phyloP scores from a whole-genome alignment of 805 yeast species.

The Ogataea trehalophila region DNA sequence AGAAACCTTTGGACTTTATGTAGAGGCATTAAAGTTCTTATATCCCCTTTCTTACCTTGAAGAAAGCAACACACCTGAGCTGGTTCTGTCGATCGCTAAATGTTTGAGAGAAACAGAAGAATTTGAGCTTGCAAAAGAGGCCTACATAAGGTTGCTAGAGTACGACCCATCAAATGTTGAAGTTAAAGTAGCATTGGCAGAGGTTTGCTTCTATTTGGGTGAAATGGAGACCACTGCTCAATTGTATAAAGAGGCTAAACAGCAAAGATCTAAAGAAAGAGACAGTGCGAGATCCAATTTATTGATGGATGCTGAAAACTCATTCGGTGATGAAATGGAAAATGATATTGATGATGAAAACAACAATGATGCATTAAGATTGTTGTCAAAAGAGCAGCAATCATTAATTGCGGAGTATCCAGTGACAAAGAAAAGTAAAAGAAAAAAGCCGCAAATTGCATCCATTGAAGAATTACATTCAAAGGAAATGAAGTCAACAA shows the following conservation, averaged over 20 bases:
- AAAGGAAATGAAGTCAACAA: constrained; percentile 28
- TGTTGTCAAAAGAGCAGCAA: constrained; percentile 13
- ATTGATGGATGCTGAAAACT: constrained; percentile 14
- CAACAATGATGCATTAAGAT: constrained; percentile 16
- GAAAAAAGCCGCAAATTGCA: constrained; percentile 16
- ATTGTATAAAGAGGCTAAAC: constrained; percentile 49
- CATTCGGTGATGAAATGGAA: constrained; percentile 7
- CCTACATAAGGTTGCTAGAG: constrained; percentile 50
- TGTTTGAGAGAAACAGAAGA: constrained; percentile 74
- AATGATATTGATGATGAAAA: constrained; percentile 16
- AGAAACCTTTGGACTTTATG: constrained; percentile 61
- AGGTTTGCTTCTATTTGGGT: constrained; percentile 65
- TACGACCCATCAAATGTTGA: constrained; percentile 63
- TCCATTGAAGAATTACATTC: constrained; percentile 25
- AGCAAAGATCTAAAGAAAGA: constrained; percentile 32
- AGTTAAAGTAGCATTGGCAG: constrained; percentile 73
- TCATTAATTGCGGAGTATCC: constrained; percentile 32
- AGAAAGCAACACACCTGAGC: constrained; percentile 46
- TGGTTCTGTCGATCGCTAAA: constrained; percentile 60
- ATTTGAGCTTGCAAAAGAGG: constrained; percentile 57
- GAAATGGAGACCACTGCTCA: constrained; percentile 52
- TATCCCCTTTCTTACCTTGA: constrained; percentile 51
- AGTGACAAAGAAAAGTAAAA: constrained; percentile 16
- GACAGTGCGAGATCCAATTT: constrained; percentile 25
- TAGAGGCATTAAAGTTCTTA: constrained; percentile 72